These are phyloP conservation scores for Ambrosia trifida DNA, from an alignment of 129 eudicot genomes.

Conservation along the genomic window DNA sequence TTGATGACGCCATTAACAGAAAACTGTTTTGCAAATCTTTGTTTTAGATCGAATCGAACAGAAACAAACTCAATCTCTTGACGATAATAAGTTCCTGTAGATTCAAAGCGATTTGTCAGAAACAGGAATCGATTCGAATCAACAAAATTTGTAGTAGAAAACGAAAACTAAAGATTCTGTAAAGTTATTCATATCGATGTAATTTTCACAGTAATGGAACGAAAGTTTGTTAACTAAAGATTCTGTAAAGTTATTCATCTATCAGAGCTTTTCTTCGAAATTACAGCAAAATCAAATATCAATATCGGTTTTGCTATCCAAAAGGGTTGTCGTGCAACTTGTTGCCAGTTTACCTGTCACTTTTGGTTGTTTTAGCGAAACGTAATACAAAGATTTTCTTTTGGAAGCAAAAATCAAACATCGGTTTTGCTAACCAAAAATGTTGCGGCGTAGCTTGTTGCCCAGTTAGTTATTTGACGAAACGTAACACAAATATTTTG, in stretches of 20 bases:
- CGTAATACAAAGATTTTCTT: too few relatives aligned
- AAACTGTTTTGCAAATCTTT: conserved; percentile 11
- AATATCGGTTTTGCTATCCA: too few relatives aligned
- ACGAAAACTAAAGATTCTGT: conserved; percentile 16
- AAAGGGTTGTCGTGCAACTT: too few relatives aligned
- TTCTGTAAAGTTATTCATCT: neutral
- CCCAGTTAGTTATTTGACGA: too few relatives aligned
- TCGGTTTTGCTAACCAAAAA: too few relatives aligned
- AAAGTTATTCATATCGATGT: conserved; percentile 6
- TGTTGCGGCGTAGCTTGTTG: too few relatives aligned
- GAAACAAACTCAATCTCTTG: conserved; percentile 22
- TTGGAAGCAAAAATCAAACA: too few relatives aligned
- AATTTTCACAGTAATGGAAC: too few relatives aligned
- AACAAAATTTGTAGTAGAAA: conserved; percentile 26
- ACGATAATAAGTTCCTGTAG: conserved; percentile 36
- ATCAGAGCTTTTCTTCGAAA: neutral
- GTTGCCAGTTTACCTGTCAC: too few relatives aligned
- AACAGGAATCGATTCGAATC: conserved; percentile 35
- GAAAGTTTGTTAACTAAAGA: too few relatives aligned
- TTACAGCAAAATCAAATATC: neutral
- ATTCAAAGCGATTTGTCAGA: conserved; percentile 37
- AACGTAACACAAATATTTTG: too few relatives aligned
- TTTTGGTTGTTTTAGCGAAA: too few relatives aligned
- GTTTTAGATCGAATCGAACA: conserved; percentile 29
- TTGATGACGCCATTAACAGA: conserved; percentile 51